Conservation (phyloP, 441 rosid species). For the Corymbia citriodora region DNA sequence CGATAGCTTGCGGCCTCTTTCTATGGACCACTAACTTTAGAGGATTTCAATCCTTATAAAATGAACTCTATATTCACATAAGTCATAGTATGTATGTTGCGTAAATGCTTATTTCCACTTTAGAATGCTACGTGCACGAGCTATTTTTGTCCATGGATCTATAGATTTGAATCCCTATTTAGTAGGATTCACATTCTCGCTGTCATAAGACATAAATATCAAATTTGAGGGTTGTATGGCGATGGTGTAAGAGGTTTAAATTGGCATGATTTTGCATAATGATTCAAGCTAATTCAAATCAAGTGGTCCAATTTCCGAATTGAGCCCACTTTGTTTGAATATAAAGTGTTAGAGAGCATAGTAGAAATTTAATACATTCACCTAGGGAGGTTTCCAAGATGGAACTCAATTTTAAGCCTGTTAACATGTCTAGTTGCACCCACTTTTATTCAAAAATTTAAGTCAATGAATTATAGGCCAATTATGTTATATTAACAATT, state of each 20-base stretch:
- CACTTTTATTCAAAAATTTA: too few species aligned
- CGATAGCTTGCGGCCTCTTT: too few species aligned
- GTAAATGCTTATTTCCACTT: neutral
- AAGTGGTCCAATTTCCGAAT: neutral
- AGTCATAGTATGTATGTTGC: neutral
- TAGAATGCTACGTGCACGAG: neutral
- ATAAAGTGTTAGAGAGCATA: too few species aligned
- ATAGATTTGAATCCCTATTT: neutral
- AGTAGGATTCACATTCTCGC: neutral
- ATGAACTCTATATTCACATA: neutral
- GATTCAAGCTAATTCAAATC: neutral
- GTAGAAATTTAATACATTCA: too few species aligned
- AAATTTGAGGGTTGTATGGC: neutral
- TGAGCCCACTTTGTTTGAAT: neutral
- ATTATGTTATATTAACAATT: too few species aligned
- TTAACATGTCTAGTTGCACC: too few species aligned
- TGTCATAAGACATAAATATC: neutral
- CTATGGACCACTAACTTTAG: neutral
- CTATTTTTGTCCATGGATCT: neutral
- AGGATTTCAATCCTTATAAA: neutral
- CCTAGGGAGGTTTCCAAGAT: too few species aligned
- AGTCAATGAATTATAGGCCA: too few species aligned
- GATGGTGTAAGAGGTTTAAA: neutral
- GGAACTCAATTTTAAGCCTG: too few species aligned
- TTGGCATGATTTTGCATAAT: neutral